These are phyloP conservation scores for Botryotinia narcissicola DNA, from an alignment of 2,329 filamentous ascomycete species.

Conservation along the genomic window DNA sequence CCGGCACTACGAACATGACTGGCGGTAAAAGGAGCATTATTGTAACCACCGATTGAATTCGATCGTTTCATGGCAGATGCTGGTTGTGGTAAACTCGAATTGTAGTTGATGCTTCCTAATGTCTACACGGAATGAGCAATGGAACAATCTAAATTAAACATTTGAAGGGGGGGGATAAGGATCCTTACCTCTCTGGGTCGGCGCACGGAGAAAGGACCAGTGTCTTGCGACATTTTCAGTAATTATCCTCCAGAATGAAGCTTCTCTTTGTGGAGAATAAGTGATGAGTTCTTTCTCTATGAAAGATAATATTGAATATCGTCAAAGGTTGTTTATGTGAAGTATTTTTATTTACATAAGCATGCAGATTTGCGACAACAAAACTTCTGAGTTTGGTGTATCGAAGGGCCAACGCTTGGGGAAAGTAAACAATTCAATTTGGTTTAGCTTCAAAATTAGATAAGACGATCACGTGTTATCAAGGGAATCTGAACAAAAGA, in stretches of 20 bases:
- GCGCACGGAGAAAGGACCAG: conserved; percentile 85
- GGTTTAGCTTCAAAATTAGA: conserved; percentile 2
- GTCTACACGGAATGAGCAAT: conserved; percentile 55
- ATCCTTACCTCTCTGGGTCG: conserved; percentile 78
- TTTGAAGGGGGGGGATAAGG: not conserved
- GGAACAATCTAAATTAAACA: conserved; percentile 1
- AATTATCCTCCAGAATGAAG: conserved; percentile 16
- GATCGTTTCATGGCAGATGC: conserved; percentile 92
- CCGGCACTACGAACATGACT: conserved; percentile 78
- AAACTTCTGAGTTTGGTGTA: conserved; percentile 3
- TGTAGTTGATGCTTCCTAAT: conserved; percentile 77
- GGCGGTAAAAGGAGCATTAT: conserved; percentile 60
- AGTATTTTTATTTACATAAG: conserved; percentile 8
- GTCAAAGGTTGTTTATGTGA: not conserved
- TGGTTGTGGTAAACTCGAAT: conserved; percentile 84
- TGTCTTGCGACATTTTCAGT: conserved; percentile 74
- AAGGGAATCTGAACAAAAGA: not conserved
- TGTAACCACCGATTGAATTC: conserved; percentile 69
- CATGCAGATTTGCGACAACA: conserved; percentile 15
- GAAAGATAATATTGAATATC: conserved; percentile 2
- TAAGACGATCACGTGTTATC: conserved; percentile 1
- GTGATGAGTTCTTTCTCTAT: conserved; percentile 6
- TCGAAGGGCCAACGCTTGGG: conserved; percentile 10
- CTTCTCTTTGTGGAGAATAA: not conserved
- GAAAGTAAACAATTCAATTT: conserved; percentile 21